Conservation (phyloP, 1,284 basidiomycete genomes). For the Apiotrichum mycotoxinovorans region DNA sequence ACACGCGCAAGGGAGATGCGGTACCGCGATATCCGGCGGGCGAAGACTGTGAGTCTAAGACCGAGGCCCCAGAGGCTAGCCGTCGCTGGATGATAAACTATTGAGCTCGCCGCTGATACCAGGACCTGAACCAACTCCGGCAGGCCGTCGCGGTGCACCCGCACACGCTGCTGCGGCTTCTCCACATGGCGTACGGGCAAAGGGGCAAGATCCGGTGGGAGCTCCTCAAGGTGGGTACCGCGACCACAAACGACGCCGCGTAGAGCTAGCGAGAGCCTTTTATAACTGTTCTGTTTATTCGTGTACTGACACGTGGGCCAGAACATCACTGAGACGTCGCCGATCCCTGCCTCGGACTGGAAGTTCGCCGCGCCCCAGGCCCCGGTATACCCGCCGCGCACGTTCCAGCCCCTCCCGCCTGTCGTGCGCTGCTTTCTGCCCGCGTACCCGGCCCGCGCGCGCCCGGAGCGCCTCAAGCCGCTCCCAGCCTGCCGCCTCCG, state of each 20-base stretch:
- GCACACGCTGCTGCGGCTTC: slow-evolving; percentile 34
- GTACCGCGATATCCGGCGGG: background rate
- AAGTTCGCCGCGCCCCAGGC: background rate
- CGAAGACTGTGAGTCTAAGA: background rate
- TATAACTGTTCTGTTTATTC: too few species aligned
- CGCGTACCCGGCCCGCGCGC: background rate
- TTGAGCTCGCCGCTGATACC: background rate
- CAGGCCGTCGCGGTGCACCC: slow-evolving; percentile 40
- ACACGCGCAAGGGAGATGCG: background rate
- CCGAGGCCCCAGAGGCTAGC: background rate
- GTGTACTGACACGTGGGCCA: slow-evolving; percentile 5
- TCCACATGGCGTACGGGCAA: background rate
- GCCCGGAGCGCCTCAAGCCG: background rate
- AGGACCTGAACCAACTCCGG: slow-evolving; percentile 29
- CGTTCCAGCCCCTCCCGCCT: slow-evolving; percentile 7
- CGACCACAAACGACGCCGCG: too few species aligned
- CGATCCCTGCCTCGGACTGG: background rate
- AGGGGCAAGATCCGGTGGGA: background rate
- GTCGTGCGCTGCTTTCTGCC: slow-evolving; percentile 2
- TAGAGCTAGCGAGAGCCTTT: too few species aligned
- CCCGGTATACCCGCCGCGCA: slow-evolving; percentile 10
- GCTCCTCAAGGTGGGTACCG: slow-evolving; percentile 27
- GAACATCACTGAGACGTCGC: slow-evolving; percentile 12
- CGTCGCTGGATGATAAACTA: too few species aligned
- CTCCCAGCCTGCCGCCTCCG: slow-evolving; percentile 2